Base-by-base conservation (phyloP, 129 eudicot genomes). In the Erigeron canadensis region DNA sequence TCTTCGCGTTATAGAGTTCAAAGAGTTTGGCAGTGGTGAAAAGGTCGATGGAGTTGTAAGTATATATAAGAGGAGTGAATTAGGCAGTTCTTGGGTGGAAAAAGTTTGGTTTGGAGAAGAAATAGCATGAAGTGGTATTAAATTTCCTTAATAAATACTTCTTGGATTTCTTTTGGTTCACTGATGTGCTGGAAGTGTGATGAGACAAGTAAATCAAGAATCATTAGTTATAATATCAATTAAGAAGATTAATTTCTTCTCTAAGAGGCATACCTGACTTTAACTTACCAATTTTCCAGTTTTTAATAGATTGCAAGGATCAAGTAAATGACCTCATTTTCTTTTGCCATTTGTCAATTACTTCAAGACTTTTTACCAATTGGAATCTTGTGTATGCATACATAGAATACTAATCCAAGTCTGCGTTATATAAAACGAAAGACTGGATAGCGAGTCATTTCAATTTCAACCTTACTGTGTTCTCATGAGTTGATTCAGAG, bases 91-190 rank as follows among this genome's bases (percentile, higher is more conserved):
- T 65, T 45, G 83, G 71, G 88, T 88, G 96, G 95, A 86, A 89
- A 67, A 81, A 82, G 76, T 83, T 86, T 83, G 97, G 97, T 91
- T 19, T 64, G 37, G 50, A 85, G 84, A 80, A 69, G 75, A 68
- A 81, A 48, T 60, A 69, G 85, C 97, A 88, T 90, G 97, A 90
- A 80, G 85, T 65, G 6, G 47, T 76, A 39, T 70, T 58, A 75
- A 57, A 83, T 67, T 79, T 5, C 58, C 34, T 62, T 43, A 22
- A 78, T 75, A 70, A 75, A 42, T 70, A 54, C 67, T 72, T 80
- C 74, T 74, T 77, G 77, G 79, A 22, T 71, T 61, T 75, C 62
- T 41, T 75, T 58, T 38, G 69, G 80, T 77, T 83, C 69, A 68
- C 59, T 69, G 77, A 72, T 62, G 81, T 51, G 70, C 22, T 72